These are phyloP conservation scores for Podila epicladia DNA, from an alignment of 192 early-diverging fungal species.

Conservation along the genomic window DNA sequence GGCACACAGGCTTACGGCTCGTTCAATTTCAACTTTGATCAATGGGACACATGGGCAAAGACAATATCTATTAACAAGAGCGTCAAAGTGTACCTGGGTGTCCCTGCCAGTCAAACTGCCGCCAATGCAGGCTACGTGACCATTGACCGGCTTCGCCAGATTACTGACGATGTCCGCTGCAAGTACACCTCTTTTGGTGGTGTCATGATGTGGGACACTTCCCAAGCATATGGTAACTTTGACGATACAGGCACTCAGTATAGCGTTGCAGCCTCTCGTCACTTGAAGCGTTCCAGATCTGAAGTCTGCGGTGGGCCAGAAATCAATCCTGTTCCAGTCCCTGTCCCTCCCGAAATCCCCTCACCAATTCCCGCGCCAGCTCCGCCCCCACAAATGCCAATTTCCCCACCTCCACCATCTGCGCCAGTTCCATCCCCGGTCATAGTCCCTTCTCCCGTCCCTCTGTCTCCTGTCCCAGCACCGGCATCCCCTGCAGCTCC, in stretches of 20 bases:
- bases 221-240: slow-evolving; percentile 67
- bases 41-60: slow-evolving; percentile 77
- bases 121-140: slow-evolving; percentile 68
- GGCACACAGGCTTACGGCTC: slow-evolving; percentile 48
- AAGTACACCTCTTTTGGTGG: slow-evolving; percentile 72
- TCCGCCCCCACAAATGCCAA: neutral
- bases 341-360: neutral
- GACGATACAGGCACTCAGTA: slow-evolving; percentile 16
- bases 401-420: neutral
- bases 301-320: slow-evolving; percentile 4
- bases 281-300: slow-evolving; percentile 12
- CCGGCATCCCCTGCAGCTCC: neutral
- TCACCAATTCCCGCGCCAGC: neutral
- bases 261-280: slow-evolving; percentile 2
- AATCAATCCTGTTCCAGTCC: neutral
- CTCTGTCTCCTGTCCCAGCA: neutral
- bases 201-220: slow-evolving; percentile 81
- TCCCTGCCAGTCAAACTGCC: slow-evolving; percentile 66
- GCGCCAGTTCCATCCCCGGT: neutral
- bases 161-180: slow-evolving; percentile 57
- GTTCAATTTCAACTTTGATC: slow-evolving; percentile 75
- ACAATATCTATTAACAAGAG: slow-evolving; percentile 64
- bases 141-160: slow-evolving; percentile 54
- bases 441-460: neutral
- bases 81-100: slow-evolving; percentile 70